Percentiles rank a stretch among this genome's conserved stretches.
These are phyloP conservation scores for Cryptococcus sp. DNA, from an alignment of 1,284 basidiomycete species.

Conservation along the genomic window DNA sequence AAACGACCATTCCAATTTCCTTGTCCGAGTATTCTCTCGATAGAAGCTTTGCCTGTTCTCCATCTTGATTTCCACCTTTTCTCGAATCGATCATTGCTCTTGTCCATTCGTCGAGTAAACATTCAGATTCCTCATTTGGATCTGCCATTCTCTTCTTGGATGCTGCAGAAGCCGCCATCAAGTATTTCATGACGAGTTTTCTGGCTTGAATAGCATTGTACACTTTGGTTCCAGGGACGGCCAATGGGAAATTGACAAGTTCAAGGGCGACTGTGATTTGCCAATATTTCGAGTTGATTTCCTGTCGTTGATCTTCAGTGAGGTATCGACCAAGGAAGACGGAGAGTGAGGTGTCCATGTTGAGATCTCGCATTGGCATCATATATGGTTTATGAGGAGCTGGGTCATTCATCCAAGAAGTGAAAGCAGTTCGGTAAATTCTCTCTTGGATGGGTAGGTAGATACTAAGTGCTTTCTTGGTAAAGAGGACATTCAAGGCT, in stretches of 20 bases:
- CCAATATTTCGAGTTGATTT: constrained; percentile 95
- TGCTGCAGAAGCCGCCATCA: constrained; percentile 70
- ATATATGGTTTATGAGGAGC: constrained; percentile 68
- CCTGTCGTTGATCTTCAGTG: constrained; percentile 66
- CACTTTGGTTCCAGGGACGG: constrained; percentile 93
- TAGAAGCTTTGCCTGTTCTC: constrained; percentile 51
- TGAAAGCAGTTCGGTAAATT: constrained; percentile 74
- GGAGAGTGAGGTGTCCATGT: constrained; percentile 95
- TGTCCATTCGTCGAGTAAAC: constrained; percentile 92
- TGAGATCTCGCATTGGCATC: constrained; percentile 85
- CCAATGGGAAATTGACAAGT: constrained; percentile 97
- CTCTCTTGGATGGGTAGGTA: constrained; percentile 84
- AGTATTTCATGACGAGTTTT: constrained; percentile 79
- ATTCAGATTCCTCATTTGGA: constrained; percentile 69
- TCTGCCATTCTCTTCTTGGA: constrained; percentile 81
- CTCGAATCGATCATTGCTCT: constrained; percentile 59
- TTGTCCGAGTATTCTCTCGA: constrained; percentile 79
- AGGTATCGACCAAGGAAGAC: constrained; percentile 94
- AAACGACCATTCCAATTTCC: constrained; percentile 94
- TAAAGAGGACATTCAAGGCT: constrained; percentile 87
- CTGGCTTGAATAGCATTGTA: constrained; percentile 92
- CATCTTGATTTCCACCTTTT: constrained; percentile 57
- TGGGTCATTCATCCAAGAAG: constrained; percentile 60
- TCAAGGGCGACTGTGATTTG: constrained; percentile 89
- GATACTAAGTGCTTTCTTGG: constrained; percentile 82